These are phyloP conservation scores for Trichosporon ovoides DNA, from an alignment of 1,284 basidiomycete species.

Conservation along the genomic window DNA sequence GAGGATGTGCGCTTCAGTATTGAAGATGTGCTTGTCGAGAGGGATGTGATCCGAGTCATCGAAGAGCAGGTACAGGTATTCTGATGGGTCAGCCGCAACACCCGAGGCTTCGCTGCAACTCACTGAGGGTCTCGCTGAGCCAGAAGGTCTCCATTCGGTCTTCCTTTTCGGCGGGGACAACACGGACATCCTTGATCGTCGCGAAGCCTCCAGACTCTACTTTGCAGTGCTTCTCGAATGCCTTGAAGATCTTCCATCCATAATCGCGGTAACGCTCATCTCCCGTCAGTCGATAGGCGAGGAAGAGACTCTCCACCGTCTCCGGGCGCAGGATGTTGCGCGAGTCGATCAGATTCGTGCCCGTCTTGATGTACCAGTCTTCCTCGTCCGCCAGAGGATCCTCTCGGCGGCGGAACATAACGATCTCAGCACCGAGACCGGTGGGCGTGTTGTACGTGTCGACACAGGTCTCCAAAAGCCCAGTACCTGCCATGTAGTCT, in stretches of 20 bases:
- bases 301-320: conserved; percentile 87
- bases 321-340: conserved; percentile 92
- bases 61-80: conserved; percentile 89
- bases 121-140: conserved; percentile 81
- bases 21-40: conserved; percentile 76
- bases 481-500: conserved; percentile 76
- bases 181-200: conserved; percentile 76
- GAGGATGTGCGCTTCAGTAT: conserved; percentile 65
- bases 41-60: conserved; percentile 67
- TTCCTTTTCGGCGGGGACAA: conserved; percentile 58
- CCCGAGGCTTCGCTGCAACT: conserved; percentile 21
- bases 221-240: conserved; percentile 75
- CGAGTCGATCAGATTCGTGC: conserved; percentile 62
- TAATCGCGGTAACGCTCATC: conserved; percentile 72
- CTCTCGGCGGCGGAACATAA: conserved; percentile 60
- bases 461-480: conserved; percentile 81
- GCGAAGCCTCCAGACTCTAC: conserved; percentile 76
- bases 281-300: conserved; percentile 78
- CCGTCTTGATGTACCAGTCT: conserved; percentile 81
- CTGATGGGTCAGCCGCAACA: conserved; percentile 21
- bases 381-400: conserved; percentile 49
- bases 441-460: conserved; percentile 79
- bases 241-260: conserved; percentile 86
- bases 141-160: conserved; percentile 97
- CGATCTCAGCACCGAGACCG: conserved; percentile 79